Evolutionary conservation across 2,329 filamentous ascomycete species (phyloP), one percentile per base, ranked within the genome.

Genomic region (Setomelanomma holmii): DNA sequence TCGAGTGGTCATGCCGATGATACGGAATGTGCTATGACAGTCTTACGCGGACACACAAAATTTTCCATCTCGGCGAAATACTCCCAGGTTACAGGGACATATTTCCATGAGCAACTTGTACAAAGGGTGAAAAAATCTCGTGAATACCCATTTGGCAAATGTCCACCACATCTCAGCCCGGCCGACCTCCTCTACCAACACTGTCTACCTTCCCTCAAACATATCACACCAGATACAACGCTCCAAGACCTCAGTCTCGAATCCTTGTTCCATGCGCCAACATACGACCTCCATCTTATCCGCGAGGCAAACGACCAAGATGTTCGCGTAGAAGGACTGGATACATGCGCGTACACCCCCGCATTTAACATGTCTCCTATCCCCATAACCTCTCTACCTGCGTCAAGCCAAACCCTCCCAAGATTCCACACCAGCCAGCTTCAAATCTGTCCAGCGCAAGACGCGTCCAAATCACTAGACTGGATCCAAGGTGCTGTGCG

Each of bases 161-260:
- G 27, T 30, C 27, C 27, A 6, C 27, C 27, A 8, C 10, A 30
- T 3, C 14, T 6, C 36, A 21, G 16, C 16, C 36, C 10, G 19
- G 16, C 4, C 1, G 7, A 54, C 21, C 30, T 38, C 11, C n/a
- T 55, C n/a, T 39, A 52, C 35, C 34, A 45, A 36, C 5, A 41
- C 30, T 55, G 43, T 14, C 38, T 40, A 1, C 33, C 24, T n/a
- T 17, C 30, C 7, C 20, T 55, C n/a, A 17, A 45, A 38, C 16
- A n/a, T 23, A 21, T 55, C 12, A 40, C 40, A 5, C 49, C 44
- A 33, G 24, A 44, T 14, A 41, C 36, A 21, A 33, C 24, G 36
- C 35, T 49, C 8, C 24, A 45, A 14, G 33, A 53, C 40, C 44
- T 52, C 17, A 45, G 30, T 30, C 24, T 53, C n/a, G 40, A 53